Evolutionary conservation across 768 basidiomycete species (phyloP).

Genomic region (Leccinum rimulosum): DNA sequence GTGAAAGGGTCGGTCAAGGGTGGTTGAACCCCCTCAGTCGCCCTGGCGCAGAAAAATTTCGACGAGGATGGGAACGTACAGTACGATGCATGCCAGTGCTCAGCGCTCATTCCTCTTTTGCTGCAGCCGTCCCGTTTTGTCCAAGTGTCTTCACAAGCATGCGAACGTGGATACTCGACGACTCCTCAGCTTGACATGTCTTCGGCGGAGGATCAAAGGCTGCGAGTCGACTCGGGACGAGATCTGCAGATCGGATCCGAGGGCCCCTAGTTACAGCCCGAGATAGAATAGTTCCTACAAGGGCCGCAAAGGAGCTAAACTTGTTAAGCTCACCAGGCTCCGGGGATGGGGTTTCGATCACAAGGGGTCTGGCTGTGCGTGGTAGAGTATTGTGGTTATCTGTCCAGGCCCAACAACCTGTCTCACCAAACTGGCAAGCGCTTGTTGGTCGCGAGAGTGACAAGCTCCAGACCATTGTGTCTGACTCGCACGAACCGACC

Average conservation of each 20-base stretch:
- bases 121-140: neutral
- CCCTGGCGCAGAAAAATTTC: too few species aligned
- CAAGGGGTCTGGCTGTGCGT: neutral
- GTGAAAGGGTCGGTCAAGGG: neutral
- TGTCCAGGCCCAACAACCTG: too few species aligned
- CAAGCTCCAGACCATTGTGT: too few species aligned
- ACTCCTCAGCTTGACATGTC: neutral
- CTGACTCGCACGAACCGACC: too few species aligned
- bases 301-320: neutral
- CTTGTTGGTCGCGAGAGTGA: too few species aligned
- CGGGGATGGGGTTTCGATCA: neutral
- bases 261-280: neutral
- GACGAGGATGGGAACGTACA: neutral
- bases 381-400: too few species aligned
- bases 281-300: neutral
- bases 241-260: neutral
- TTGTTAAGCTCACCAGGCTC: neutral
- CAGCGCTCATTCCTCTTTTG: neutral
- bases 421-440: too few species aligned
- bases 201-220: neutral
- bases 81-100: neutral
- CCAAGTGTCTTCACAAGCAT: neutral
- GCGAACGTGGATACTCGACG: neutral
- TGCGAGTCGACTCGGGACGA: neutral
- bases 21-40: neutral